These are phyloP conservation scores for Penicillium hordei DNA, from an alignment of 2,329 filamentous ascomycete genomes.

Conservation along the genomic window DNA sequence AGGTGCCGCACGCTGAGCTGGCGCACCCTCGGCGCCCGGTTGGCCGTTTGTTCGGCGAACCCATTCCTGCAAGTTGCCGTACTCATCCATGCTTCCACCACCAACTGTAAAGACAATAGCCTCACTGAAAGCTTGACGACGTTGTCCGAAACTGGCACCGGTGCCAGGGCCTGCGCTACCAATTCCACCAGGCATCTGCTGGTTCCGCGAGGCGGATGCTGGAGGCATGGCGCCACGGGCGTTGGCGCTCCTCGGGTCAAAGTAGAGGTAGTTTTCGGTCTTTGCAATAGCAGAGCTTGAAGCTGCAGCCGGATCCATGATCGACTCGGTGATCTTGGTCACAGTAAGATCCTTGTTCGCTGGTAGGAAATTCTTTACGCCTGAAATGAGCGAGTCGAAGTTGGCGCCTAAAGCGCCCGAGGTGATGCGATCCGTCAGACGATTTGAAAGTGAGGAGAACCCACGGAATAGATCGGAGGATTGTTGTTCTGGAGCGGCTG, in stretches of 20 bases:
- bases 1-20: slow-evolving; percentile 27
- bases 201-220: slow-evolving; percentile 57
- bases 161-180: slow-evolving; percentile 60
- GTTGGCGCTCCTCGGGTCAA: slow-evolving; percentile 90
- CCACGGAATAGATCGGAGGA: slow-evolving; percentile 79
- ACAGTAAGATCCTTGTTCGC: slow-evolving; percentile 92
- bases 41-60: slow-evolving; percentile 67
- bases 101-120: slow-evolving; percentile 93
- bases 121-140: slow-evolving; percentile 84
- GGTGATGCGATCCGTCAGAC: slow-evolving; percentile 90
- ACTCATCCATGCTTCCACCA: slow-evolving; percentile 98
- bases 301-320: slow-evolving; percentile 93
- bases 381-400: slow-evolving; percentile 89
- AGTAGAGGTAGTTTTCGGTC: slow-evolving; percentile 95
- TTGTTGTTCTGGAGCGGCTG: slow-evolving; percentile 64
- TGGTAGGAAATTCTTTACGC: slow-evolving; percentile 97
- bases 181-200: slow-evolving; percentile 46
- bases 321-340: slow-evolving; percentile 95
- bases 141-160: slow-evolving; percentile 83
- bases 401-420: slow-evolving; percentile 84
- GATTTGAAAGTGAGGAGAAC: slow-evolving; percentile 86
- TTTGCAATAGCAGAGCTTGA: slow-evolving; percentile 91
- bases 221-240: slow-evolving; percentile 89
- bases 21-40: slow-evolving; percentile 52
- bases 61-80: slow-evolving; percentile 97